Conservation (phyloP, 257 asterid species). For the Solanum clarkiae region DNA sequence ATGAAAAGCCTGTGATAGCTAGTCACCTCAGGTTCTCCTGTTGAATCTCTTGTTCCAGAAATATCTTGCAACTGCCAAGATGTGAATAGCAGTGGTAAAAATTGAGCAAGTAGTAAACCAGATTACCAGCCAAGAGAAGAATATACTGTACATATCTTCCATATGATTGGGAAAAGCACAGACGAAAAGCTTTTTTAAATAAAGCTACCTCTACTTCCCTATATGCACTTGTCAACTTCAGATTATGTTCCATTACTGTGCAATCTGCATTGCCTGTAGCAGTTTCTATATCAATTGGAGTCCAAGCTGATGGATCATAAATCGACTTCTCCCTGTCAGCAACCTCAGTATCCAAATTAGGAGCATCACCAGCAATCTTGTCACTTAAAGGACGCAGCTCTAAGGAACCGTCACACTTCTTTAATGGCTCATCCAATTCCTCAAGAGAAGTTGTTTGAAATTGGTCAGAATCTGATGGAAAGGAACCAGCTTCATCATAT, state of each 20-base stretch:
- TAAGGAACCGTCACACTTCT: slow-evolving; percentile 9
- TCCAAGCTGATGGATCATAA: slow-evolving; percentile 58
- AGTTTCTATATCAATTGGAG: slow-evolving; percentile 60
- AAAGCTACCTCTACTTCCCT: slow-evolving; percentile 61
- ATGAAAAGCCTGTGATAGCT: slow-evolving; percentile 75
- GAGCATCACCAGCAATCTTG: slow-evolving; percentile 14
- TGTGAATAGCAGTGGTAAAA: not conserved
- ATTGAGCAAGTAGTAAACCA: not conserved
- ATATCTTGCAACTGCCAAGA: slow-evolving; percentile 29
- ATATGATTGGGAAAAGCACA: not conserved
- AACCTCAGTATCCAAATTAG: slow-evolving; percentile 9
- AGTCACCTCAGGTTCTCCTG: slow-evolving; percentile 78
- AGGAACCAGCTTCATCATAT: slow-evolving; percentile 21
- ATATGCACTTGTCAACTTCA: slow-evolving; percentile 69
- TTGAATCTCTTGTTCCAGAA: slow-evolving; percentile 59
- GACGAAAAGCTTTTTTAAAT: not conserved
- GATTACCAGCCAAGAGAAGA: not conserved
- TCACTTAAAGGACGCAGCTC: slow-evolving; percentile 3
- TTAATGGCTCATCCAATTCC: slow-evolving; percentile 3
- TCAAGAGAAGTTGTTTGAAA: not conserved
- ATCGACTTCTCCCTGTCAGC: slow-evolving; percentile 4
- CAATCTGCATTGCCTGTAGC: slow-evolving; percentile 71
- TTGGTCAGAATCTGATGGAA: slow-evolving; percentile 19
- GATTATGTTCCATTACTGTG: slow-evolving; percentile 53
- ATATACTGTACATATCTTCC: not conserved